phyloP scores from a whole-genome alignment of 495 filamentous ascomycete genomes.

The Hyaloscypha variabilis region DNA sequence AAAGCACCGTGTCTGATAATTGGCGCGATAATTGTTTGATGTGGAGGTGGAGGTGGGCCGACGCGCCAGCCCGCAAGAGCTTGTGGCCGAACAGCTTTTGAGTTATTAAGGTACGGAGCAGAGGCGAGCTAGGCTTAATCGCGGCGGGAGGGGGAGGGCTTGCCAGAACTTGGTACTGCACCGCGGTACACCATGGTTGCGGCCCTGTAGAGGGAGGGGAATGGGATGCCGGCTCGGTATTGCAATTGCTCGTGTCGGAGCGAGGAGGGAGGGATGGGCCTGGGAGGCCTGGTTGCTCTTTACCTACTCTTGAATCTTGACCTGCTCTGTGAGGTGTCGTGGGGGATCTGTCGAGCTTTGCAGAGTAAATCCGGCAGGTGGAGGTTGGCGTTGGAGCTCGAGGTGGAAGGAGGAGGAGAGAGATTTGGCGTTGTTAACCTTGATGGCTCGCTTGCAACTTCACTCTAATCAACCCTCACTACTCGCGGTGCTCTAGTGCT shows the following conservation, averaged over 20 bases:
- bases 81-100: neutral
- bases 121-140: neutral
- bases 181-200: too few species aligned
- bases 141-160: neutral
- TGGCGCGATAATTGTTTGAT: conserved; percentile 25
- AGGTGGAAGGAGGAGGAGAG: too few species aligned
- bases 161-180: neutral
- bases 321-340: neutral
- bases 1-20: conserved; percentile 5
- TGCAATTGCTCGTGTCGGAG: neutral
- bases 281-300: neutral
- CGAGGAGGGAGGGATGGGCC: neutral
- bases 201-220: neutral
- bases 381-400: too few species aligned
- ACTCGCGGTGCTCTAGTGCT: too few species aligned
- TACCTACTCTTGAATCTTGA: too few species aligned
- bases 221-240: neutral
- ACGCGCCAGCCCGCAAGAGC: neutral
- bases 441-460: neutral
- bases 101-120: neutral
- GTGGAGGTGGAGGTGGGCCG: neutral
- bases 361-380: too few species aligned
- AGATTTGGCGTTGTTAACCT: too few species aligned
- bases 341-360: neutral
- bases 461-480: too few species aligned